phyloP scores from a whole-genome alignment of 176 grass and related monocot genomes.

The Tuctoria greenei region DNA sequence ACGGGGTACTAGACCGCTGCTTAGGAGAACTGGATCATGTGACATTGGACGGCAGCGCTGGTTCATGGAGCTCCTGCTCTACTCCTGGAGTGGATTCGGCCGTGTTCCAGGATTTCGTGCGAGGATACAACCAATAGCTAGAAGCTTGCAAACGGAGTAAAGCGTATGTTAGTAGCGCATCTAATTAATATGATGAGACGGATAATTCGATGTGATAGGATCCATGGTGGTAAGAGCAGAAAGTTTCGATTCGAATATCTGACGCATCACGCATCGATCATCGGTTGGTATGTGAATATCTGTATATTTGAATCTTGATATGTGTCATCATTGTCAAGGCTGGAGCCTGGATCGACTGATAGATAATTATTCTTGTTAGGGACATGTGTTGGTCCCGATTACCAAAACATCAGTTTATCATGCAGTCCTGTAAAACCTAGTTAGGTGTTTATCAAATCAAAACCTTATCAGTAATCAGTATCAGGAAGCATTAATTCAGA shows the following conservation, averaged over 20 bases:
- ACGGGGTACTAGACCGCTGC: not conserved
- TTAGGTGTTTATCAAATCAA: not conserved
- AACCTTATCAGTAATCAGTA: not conserved
- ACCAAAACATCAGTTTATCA: not conserved
- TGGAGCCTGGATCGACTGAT: not conserved
- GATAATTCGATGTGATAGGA: not conserved
- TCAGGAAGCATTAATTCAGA: not conserved
- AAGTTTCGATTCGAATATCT: constrained; percentile 5
- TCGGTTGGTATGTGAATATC: not conserved
- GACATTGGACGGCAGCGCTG: not conserved
- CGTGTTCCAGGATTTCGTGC: constrained; percentile 40
- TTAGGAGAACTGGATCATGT: not conserved
- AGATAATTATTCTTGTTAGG: not conserved
- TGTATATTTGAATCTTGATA: not conserved
- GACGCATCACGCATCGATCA: not conserved
- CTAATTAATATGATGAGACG: not conserved
- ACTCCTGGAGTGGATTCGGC: constrained; percentile 50
- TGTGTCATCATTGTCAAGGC: not conserved
- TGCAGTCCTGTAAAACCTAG: not conserved
- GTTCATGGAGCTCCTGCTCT: constrained; percentile 48
- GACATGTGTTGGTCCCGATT: not conserved
- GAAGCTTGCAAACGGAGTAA: not conserved
- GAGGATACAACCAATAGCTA: constrained; percentile 28
- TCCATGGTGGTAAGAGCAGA: not conserved
- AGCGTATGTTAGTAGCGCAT: not conserved